phyloP scores from a whole-genome alignment of 768 basidiomycete genomes.

The Rhizopogon sp. region DNA sequence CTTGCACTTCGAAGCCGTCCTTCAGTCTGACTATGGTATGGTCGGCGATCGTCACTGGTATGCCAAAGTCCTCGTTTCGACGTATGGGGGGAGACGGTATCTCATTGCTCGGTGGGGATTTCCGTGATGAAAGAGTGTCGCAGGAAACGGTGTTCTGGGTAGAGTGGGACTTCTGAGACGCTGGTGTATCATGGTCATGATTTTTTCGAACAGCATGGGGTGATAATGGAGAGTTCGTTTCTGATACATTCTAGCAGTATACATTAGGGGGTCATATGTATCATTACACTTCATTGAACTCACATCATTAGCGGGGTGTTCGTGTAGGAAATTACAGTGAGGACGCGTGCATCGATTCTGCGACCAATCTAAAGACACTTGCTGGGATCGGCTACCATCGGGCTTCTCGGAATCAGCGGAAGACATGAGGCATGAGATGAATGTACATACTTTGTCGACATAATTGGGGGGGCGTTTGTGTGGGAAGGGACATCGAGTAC shows the following conservation, averaged over 20 bases:
- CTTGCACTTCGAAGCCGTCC: slow-evolving; percentile 54
- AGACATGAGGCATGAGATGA: too few species aligned
- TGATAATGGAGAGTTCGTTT: background rate
- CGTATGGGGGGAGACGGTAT: background rate
- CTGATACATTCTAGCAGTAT: background rate
- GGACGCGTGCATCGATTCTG: background rate
- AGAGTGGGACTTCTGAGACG: background rate
- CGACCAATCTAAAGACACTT: background rate
- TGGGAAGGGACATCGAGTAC: rapidly evolving
- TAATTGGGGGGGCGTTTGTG: background rate
- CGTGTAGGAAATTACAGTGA: background rate
- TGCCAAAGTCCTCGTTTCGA: background rate
- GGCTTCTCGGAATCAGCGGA: background rate
- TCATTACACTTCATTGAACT: background rate
- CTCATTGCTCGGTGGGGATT: background rate
- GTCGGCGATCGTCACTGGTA: slow-evolving; percentile 38
- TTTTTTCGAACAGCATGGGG: too few species aligned
- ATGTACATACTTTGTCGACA: background rate
- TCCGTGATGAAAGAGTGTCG: background rate
- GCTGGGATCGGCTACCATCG: background rate
- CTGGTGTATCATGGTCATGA: too few species aligned
- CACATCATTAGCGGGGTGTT: background rate
- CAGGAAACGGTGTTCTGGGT: background rate
- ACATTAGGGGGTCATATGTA: background rate
- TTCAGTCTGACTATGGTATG: slow-evolving; percentile 53